These are phyloP conservation scores for Leccinum disarticulatum DNA, from an alignment of 768 basidiomycete genomes.

Conservation along the genomic window DNA sequence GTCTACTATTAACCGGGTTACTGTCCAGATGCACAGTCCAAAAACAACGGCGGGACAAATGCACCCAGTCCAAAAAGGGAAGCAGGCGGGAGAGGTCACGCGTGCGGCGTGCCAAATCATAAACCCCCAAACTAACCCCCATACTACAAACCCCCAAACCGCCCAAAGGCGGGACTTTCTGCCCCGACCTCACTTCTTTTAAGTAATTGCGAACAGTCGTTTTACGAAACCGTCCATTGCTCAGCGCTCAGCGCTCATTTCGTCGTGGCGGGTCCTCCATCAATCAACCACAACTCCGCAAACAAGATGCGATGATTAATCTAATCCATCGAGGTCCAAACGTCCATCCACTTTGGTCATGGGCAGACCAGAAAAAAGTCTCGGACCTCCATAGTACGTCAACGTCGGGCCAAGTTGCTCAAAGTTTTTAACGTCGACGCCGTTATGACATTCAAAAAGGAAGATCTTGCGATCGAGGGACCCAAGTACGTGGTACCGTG, in stretches of 20 bases:
- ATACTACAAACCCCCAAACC: too few relatives aligned
- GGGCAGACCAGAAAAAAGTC: not conserved
- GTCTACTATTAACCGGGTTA: too few relatives aligned
- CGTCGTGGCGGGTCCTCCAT: constrained; percentile 6
- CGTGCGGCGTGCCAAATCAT: too few relatives aligned
- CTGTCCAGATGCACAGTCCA: too few relatives aligned
- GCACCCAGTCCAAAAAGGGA: too few relatives aligned
- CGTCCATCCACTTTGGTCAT: not conserved
- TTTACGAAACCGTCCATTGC: constrained; percentile 6
- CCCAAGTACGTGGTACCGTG: not conserved
- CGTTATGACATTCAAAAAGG: constrained; percentile 5
- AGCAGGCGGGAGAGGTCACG: too few relatives aligned
- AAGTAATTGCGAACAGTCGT: constrained; percentile 11
- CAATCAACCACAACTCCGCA: not conserved
- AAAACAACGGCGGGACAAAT: too few relatives aligned
- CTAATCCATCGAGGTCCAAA: not conserved
- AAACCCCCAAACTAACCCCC: too few relatives aligned
- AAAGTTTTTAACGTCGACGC: constrained; percentile 11
- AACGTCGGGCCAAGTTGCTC: not conserved
- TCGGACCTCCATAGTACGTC: constrained; percentile 3
- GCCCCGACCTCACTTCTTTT: constrained; percentile 15
- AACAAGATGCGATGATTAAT: not conserved
- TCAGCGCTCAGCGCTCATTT: constrained; percentile 17
- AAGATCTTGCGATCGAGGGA: constrained; percentile 6
- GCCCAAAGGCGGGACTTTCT: too few relatives aligned